Conservation (phyloP, 2,329 filamentous ascomycete genomes). For the Fusarium tuaranense region DNA sequence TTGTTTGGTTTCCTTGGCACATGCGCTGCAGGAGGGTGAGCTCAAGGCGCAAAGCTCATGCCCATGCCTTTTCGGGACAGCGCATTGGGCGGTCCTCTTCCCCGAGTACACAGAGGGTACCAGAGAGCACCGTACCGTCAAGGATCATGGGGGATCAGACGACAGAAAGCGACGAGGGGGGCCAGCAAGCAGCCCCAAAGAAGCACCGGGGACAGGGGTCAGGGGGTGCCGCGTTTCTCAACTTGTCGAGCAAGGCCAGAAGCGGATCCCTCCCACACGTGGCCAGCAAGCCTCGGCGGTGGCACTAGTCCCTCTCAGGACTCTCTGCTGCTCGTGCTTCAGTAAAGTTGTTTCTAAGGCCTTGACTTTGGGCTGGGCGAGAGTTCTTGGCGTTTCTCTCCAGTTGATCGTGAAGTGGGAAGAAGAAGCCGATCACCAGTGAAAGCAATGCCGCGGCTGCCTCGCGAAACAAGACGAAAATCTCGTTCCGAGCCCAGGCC, state of each 20-base stretch:
- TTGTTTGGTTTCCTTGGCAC: neutral
- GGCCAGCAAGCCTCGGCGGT: conserved; percentile 34
- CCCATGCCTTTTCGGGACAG: conserved; percentile 1
- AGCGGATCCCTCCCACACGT: conserved; percentile 44
- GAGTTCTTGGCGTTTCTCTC: conserved; percentile 1
- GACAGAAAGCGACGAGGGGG: conserved; percentile 21
- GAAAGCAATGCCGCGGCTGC: neutral
- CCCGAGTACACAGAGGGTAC: conserved; percentile 21
- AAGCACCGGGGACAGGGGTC: conserved; percentile 27
- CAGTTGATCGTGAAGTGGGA: conserved; percentile 13
- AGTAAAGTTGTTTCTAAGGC: conserved; percentile 15
- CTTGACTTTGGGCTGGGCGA: neutral
- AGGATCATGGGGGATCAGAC: conserved; percentile 23
- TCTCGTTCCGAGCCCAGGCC: neutral
- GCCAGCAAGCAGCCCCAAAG: conserved; percentile 24
- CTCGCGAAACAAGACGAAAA: conserved; percentile 21
- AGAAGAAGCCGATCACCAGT: neutral
- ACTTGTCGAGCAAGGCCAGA: conserved; percentile 38
- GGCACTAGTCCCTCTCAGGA: conserved; percentile 24
- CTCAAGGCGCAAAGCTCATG: neutral
- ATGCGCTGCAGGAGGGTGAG: neutral
- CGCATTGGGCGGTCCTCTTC: neutral
- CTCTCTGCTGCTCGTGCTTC: conserved; percentile 23
- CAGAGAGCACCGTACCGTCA: conserved; percentile 15
- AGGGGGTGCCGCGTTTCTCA: conserved; percentile 37